phyloP scores from a whole-genome alignment of 2,329 filamentous ascomycete species.

The Aspergillus terreus region DNA sequence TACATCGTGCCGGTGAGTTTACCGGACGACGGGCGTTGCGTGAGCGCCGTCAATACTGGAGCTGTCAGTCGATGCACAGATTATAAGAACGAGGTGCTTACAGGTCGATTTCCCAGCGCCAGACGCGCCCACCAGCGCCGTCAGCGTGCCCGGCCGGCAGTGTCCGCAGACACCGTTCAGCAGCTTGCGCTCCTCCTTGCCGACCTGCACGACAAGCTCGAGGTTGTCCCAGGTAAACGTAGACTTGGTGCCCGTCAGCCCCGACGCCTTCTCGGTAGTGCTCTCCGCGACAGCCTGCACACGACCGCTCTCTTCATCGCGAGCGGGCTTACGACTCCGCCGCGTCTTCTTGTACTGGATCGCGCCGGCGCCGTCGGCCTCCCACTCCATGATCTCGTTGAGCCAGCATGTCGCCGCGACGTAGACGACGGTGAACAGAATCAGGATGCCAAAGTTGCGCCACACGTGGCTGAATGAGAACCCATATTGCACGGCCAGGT shows the following conservation, averaged over 20 bases:
- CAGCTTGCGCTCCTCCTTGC: slow-evolving; percentile 54
- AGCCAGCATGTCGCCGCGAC: slow-evolving; percentile 64
- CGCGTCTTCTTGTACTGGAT: slow-evolving; percentile 62
- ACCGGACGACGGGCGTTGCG: slow-evolving; percentile 63
- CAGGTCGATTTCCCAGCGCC: slow-evolving; percentile 64
- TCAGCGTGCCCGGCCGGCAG: slow-evolving; percentile 69
- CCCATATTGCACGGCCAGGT: slow-evolving; percentile 50
- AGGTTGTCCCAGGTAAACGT: slow-evolving; percentile 44
- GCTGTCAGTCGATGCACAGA: neutral
- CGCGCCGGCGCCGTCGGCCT: slow-evolving; percentile 56
- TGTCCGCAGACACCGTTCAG: slow-evolving; percentile 67
- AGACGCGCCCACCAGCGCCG: slow-evolving; percentile 73
- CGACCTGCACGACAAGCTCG: slow-evolving; percentile 63
- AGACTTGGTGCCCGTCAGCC: neutral
- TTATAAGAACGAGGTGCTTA: slow-evolving; percentile 13
- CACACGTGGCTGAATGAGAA: slow-evolving; percentile 54
- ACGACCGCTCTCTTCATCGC: slow-evolving; percentile 23
- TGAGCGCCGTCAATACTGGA: slow-evolving; percentile 67
- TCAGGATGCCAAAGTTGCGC: slow-evolving; percentile 70
- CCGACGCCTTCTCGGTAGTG: slow-evolving; percentile 12
- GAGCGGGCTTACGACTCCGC: slow-evolving; percentile 5
- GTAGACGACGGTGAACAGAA: slow-evolving; percentile 68
- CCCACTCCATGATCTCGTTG: slow-evolving; percentile 62
- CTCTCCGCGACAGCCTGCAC: slow-evolving; percentile 19
- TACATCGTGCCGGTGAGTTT: slow-evolving; percentile 59